Base-by-base conservation (phyloP, 108 stramenopile species). In the Cafeteria roenbergensis region DNA sequence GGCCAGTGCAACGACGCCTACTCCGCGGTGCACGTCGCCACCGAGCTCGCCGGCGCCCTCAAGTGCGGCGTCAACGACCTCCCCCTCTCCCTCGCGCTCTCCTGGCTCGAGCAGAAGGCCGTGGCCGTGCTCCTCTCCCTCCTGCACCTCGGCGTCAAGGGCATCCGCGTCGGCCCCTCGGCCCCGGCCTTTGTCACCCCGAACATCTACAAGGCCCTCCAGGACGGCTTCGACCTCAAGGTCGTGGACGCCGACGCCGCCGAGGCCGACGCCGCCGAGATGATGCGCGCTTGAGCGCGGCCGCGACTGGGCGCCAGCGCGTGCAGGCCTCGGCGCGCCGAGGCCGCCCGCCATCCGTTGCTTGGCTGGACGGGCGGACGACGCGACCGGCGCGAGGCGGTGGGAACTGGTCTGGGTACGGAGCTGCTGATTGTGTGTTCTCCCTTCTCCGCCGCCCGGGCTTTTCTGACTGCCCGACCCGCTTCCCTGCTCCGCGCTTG, bases 1-100 rank as follows among this genome's bases (percentile, higher is more conserved):
- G 88, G 88, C 35, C 88, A 89, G 65, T 87, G 88, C 71, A 89
- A 89, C 55, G 88, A 89, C 68, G 57, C 78, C 0, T 89, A 85
- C 66, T 77, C 81, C 31, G 88, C 88, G 51, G 75, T 89, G 9
- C 81, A 83, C 28, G 83, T 89, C 50, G 88, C 88, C 14, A 76
- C 77, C 0, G 88, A 84, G 75, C 80, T 89, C 27, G 86, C 88
- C 29, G 85, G 86, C 65, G 85, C 85, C 28, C 64, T 86, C 55
- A 64, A 80, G 48, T 82, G 80, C 57, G 63, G 63, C 35, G 81
- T 89, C 60, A 89, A 86, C 68, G 85, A 87, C 62, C 79, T 89
- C 64, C 88, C 88, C 0, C 65, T 88, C 29, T 63, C 60, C 37
- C 71, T 82, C 0, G 51, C 54, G 22, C 55, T 65, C 24, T 57